phyloP scores from a whole-genome alignment of 208 protist species.

The Acanthamoeba healyi region DNA sequence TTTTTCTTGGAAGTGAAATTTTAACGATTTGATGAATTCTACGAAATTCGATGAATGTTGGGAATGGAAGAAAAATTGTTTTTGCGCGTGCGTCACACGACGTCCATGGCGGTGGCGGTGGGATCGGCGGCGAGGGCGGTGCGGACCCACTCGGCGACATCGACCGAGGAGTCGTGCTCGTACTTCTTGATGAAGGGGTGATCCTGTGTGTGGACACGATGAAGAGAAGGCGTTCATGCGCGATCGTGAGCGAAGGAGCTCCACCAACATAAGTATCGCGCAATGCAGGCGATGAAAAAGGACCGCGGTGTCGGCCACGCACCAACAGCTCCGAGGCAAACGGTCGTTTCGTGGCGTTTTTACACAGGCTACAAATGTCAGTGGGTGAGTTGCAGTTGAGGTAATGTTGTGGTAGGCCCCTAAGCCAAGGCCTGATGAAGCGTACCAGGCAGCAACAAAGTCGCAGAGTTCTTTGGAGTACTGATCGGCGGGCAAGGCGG shows the following conservation, averaged over 20 bases:
- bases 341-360: conserved; percentile 55
- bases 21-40: too few relatives aligned
- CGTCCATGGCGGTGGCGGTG: too few relatives aligned
- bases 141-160: neutral
- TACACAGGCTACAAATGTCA: neutral
- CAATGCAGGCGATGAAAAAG: neutral
- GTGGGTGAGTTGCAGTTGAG: neutral
- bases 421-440: too few relatives aligned
- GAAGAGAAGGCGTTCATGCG: too few relatives aligned
- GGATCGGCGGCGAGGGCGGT: neutral
- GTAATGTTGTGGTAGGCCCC: neutral
- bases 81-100: neutral
- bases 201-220: too few relatives aligned
- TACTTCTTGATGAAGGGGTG: conserved; percentile 52
- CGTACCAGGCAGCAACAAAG: conserved; percentile 57
- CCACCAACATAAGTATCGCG: neutral
- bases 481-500: conserved; percentile 25
- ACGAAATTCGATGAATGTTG: too few relatives aligned
- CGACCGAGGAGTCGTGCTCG: neutral
- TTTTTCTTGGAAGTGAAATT: neutral
- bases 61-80: neutral
- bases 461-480: conserved; percentile 78
- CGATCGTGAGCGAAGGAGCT: too few relatives aligned
- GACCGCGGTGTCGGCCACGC: neutral
- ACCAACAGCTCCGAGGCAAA: conserved; percentile 59